phyloP scores from a whole-genome alignment of 805 yeast species.

The Lachancea waltii region DNA sequence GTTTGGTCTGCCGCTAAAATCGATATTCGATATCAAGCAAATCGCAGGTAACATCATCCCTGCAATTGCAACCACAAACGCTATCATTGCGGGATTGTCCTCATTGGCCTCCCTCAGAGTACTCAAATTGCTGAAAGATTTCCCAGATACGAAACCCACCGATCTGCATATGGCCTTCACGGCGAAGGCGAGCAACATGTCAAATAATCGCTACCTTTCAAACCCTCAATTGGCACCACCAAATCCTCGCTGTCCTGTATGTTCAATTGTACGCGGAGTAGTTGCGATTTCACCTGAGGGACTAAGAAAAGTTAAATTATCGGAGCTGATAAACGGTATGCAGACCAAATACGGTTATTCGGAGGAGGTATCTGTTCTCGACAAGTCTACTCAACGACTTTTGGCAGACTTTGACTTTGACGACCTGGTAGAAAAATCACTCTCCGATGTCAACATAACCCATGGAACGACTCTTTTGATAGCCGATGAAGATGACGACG shows the following conservation, averaged over 20 bases:
- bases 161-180: constrained; percentile 43
- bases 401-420: constrained; percentile 85
- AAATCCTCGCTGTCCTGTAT: constrained; percentile 66
- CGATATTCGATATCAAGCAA: constrained; percentile 83
- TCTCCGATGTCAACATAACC: constrained; percentile 48
- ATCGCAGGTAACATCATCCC: constrained; percentile 98
- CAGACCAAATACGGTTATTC: constrained; percentile 46
- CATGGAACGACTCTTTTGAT: constrained; percentile 62
- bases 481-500: constrained; percentile 60
- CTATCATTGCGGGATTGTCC: constrained; percentile 86
- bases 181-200: constrained; percentile 41
- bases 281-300: constrained; percentile 30
- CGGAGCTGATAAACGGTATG: constrained; percentile 47
- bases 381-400: constrained; percentile 41
- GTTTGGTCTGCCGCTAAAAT: constrained; percentile 62
- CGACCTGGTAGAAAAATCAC: constrained; percentile 51
- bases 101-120: constrained; percentile 64
- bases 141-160: constrained; percentile 33
- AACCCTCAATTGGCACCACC: constrained; percentile 56
- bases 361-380: constrained; percentile 29
- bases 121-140: constrained; percentile 32
- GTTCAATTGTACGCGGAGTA: constrained; percentile 51
- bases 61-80: constrained; percentile 97
- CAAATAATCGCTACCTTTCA: constrained; percentile 50
- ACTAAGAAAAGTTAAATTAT: constrained; percentile 35